These are phyloP conservation scores for Chlorophyllum brunneum DNA, from an alignment of 768 basidiomycete species.

Conservation along the genomic window DNA sequence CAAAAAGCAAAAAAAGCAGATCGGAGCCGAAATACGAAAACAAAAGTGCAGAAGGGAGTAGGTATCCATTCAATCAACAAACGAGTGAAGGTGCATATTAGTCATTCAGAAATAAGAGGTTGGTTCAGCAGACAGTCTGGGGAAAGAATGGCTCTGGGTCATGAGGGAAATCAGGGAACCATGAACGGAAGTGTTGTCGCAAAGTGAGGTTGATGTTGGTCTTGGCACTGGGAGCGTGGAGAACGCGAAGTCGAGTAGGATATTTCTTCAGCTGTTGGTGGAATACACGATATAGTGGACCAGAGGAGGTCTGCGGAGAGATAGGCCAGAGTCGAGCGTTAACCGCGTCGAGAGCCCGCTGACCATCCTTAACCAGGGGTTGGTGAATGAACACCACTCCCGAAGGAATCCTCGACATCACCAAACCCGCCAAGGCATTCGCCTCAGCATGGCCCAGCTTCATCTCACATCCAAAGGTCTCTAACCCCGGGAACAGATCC, in stretches of 20 bases:
- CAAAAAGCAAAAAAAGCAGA: neutral
- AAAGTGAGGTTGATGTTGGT: neutral
- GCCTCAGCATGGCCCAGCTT: constrained; percentile 5
- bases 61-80: neutral
- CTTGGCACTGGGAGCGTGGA: constrained; percentile 7
- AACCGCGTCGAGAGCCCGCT: neutral
- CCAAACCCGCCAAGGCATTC: constrained; percentile 7
- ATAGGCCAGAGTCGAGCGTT: constrained; percentile 11
- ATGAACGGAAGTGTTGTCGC: constrained; percentile 10
- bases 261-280: constrained; percentile 10
- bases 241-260: constrained; percentile 5
- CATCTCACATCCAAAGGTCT: constrained; percentile 11
- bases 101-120: neutral
- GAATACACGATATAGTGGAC: neutral
- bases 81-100: neutral
- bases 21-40: neutral
- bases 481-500: constrained; percentile 5
- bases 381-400: constrained; percentile 11
- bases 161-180: constrained; percentile 11
- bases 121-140: constrained; percentile 5
- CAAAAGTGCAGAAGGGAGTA: neutral
- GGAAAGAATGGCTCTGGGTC: constrained; percentile 7
- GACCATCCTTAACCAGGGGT: neutral
- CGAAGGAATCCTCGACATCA: constrained; percentile 13
- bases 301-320: neutral